Percentiles rank a stretch among this genome's conserved stretches.
These are phyloP conservation scores for Dendrobium officinale DNA, from an alignment of 106 monocot species.

Conservation along the genomic window DNA sequence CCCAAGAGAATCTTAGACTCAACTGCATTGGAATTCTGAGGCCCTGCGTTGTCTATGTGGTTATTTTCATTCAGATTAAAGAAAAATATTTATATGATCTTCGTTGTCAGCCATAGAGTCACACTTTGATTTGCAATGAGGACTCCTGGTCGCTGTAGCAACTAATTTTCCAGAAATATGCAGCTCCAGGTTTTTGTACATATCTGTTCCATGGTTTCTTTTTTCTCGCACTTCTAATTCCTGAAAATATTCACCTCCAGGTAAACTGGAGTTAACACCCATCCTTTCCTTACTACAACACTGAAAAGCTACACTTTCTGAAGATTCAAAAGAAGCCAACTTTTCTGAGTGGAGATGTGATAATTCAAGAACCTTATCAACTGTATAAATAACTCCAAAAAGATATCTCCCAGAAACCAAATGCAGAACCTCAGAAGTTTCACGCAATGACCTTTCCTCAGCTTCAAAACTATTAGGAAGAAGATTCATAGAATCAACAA, in stretches of 20 bases:
- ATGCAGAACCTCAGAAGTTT: slow-evolving; percentile 87
- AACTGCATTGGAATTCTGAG: slow-evolving; percentile 8
- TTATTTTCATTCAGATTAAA: slow-evolving; percentile 28
- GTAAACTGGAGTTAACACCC: slow-evolving; percentile 3
- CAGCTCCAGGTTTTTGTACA: slow-evolving; percentile 66
- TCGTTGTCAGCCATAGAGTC: slow-evolving; percentile 22
- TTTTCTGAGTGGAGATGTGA: slow-evolving; percentile 33
- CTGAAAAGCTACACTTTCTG: slow-evolving; percentile 7
- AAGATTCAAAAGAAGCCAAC: slow-evolving; percentile 18
- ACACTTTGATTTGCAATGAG: slow-evolving; percentile 13
- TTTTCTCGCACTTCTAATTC: slow-evolving; percentile 8
- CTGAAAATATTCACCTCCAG: slow-evolving; percentile 1
- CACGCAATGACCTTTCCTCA: slow-evolving; percentile 77
- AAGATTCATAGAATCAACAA: slow-evolving; percentile 65
- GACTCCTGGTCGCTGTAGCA: slow-evolving; percentile 62
- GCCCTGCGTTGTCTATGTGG: background rate
- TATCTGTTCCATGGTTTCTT: slow-evolving; percentile 26
- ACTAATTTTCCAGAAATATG: slow-evolving; percentile 65
- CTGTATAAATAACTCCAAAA: slow-evolving; percentile 64
- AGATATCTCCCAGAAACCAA: slow-evolving; percentile 87
- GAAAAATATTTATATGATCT: slow-evolving; percentile 74
- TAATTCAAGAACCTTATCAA: slow-evolving; percentile 37
- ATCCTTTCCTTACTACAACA: slow-evolving; percentile 6
- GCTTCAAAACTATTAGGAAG: slow-evolving; percentile 96
- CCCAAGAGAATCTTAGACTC: slow-evolving; percentile 44